These are phyloP conservation scores for Astrothelium macrocarpum DNA, from an alignment of 495 filamentous ascomycete genomes.

Conservation along the genomic window DNA sequence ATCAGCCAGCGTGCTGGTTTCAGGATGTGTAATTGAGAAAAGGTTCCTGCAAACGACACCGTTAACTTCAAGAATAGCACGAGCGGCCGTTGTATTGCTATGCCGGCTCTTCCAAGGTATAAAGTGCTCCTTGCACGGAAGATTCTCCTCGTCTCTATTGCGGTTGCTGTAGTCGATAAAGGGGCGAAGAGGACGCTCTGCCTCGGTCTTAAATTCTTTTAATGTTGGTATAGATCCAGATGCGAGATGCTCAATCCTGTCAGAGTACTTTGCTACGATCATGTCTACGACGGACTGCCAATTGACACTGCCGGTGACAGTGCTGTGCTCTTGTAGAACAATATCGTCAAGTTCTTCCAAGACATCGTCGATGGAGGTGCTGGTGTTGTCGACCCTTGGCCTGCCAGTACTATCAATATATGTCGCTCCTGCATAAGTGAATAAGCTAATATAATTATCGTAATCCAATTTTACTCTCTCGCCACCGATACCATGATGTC, in stretches of 20 bases:
- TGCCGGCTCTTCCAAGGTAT: conserved; percentile 2
- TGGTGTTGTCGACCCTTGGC: conserved; percentile 38
- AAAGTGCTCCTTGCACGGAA: neutral
- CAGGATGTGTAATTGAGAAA: conserved; percentile 21
- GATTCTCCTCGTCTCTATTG: conserved; percentile 15
- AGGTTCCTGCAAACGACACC: conserved; percentile 37
- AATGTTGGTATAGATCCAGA: conserved; percentile 31
- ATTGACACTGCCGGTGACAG: conserved; percentile 23
- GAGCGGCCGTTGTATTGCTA: conserved; percentile 1
- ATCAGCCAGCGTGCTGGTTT: conserved; percentile 40
- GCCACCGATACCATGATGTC: conserved; percentile 51
- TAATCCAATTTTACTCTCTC: conserved; percentile 47
- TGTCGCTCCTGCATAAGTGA: conserved; percentile 45
- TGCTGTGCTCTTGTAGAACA: conserved; percentile 18
- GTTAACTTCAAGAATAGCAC: conserved; percentile 24
- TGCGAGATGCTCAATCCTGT: conserved; percentile 42
- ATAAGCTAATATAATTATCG: conserved; percentile 51
- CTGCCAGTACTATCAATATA: conserved; percentile 33
- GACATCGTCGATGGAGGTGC: conserved; percentile 2
- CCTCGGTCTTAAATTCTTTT: conserved; percentile 33
- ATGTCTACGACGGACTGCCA: conserved; percentile 56
- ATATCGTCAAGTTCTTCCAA: conserved; percentile 7
- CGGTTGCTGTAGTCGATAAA: conserved; percentile 43
- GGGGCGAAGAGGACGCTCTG: conserved; percentile 38
- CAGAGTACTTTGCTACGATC: conserved; percentile 50